Conservation (phyloP, 1,139 yeast species). For the Yamadazyma conglobata region DNA sequence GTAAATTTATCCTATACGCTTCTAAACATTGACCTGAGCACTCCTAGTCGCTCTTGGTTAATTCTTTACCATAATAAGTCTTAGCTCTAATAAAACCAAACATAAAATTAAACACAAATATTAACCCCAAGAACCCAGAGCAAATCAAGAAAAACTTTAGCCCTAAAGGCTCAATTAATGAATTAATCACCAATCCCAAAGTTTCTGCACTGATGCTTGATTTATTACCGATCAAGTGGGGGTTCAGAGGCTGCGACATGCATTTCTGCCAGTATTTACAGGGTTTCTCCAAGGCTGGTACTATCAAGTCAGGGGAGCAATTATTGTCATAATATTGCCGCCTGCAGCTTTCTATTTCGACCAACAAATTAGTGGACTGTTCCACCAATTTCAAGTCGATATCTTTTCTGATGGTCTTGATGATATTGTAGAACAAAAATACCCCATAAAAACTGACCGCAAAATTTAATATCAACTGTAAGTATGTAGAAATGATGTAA, state of each 20-base stretch:
- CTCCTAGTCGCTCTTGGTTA: neutral
- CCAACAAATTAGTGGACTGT: conserved; percentile 32
- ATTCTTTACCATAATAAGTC: conserved; percentile 32
- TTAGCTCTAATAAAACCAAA: conserved; percentile 48
- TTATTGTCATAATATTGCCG: conserved; percentile 50
- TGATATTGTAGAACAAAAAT: conserved; percentile 39
- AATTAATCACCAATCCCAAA: conserved; percentile 58
- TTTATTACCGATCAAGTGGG: conserved; percentile 38
- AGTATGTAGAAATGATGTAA: conserved; percentile 54
- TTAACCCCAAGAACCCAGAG: conserved; percentile 23
- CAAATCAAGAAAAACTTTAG: conserved; percentile 49
- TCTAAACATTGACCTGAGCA: too few species aligned
- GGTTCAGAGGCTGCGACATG: conserved; percentile 54
- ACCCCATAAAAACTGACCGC: conserved; percentile 41
- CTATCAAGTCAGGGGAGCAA: conserved; percentile 55
- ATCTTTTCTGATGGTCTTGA: conserved; percentile 50
- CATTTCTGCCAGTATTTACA: conserved; percentile 64
- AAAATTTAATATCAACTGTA: conserved; percentile 51
- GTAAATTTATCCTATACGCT: too few species aligned
- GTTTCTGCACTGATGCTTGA: conserved; percentile 61
- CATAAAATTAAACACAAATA: conserved; percentile 38
- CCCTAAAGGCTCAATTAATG: conserved; percentile 63
- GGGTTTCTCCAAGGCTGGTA: conserved; percentile 54
- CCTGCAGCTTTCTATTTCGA: conserved; percentile 48
- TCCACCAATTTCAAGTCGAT: conserved; percentile 45